Conservation (phyloP, 2,329 filamentous ascomycete species). For the Calonectria hongkongensis region DNA sequence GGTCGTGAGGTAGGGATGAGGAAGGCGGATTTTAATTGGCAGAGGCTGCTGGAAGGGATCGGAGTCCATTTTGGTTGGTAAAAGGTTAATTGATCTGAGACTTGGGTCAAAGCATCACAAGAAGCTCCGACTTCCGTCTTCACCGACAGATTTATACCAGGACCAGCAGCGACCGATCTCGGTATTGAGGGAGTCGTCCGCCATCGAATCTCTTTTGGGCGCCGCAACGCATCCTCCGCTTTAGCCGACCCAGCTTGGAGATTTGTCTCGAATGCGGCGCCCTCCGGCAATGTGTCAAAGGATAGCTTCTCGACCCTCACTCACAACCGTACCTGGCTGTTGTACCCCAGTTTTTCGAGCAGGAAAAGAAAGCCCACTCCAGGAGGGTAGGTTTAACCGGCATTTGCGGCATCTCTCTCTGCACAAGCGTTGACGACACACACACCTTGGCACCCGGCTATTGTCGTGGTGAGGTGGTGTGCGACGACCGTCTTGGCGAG, state of each 20-base stretch:
- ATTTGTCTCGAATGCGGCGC: conserved; percentile 7
- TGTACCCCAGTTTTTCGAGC: conserved; percentile 13
- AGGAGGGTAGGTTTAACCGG: neutral
- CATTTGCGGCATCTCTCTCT: conserved; percentile 14
- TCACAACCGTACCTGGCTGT: neutral
- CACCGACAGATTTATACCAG: conserved; percentile 24
- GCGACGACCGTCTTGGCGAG: neutral
- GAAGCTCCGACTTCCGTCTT: conserved; percentile 2
- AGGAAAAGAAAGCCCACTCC: neutral
- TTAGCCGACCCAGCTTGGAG: conserved; percentile 9
- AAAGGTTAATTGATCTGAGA: conserved; percentile 15
- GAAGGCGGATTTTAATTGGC: conserved; percentile 66
- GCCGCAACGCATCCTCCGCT: conserved; percentile 3
- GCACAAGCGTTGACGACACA: neutral
- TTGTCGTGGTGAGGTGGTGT: neutral
- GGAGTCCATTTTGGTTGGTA: conserved; percentile 43
- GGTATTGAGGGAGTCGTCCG: conserved; percentile 2
- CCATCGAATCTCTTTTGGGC: conserved; percentile 5
- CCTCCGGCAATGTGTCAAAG: conserved; percentile 23
- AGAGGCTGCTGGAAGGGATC: conserved; percentile 48
- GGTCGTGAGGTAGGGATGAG: conserved; percentile 50
- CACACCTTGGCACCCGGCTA: conserved; percentile 1
- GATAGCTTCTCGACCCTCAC: conserved; percentile 17
- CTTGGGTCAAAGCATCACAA: neutral
- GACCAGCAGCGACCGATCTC: conserved; percentile 12